Conservation (phyloP, 192 early-diverging fungal species). For the Spinellus fusiger region DNA sequence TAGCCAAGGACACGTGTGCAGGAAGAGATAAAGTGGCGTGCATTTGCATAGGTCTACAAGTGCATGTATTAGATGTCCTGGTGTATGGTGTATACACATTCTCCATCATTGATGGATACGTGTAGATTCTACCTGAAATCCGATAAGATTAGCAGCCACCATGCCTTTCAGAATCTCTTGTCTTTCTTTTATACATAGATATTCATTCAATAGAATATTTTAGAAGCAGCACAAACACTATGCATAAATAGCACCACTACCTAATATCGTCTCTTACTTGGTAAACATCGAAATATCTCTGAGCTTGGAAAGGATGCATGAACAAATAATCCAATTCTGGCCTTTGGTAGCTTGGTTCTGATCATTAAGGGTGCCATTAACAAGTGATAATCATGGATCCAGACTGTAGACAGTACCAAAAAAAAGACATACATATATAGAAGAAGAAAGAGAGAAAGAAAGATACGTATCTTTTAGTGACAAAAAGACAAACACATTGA, state of each 20-base stretch:
- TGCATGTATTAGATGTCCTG: no score
- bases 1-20: constrained; percentile 93
- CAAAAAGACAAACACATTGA: constrained; percentile 34
- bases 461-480: constrained; percentile 97
- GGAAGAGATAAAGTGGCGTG: constrained; percentile 86
- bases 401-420: constrained; percentile 88
- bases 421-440: no score
- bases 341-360: constrained; percentile 72
- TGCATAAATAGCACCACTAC: constrained; percentile 83
- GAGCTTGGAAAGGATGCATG: constrained; percentile 96
- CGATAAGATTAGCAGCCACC: constrained; percentile 85
- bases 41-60: constrained; percentile 80
- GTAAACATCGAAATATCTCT: constrained; percentile 93
- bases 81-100: no score
- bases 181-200: constrained; percentile 46
- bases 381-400: constrained; percentile 95
- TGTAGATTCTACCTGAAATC: constrained; percentile 67
- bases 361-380: constrained; percentile 89
- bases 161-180: constrained; percentile 84
- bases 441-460: no score
- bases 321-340: constrained; percentile 92
- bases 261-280: constrained; percentile 65
- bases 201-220: constrained; percentile 85
- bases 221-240: constrained; percentile 80
- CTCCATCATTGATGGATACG: neutral